A percentile compares a stretch with the other conserved stretches of the same genome.
Conservation (phyloP, 768 basidiomycete genomes). For the Xerocomellus dryophilus region DNA sequence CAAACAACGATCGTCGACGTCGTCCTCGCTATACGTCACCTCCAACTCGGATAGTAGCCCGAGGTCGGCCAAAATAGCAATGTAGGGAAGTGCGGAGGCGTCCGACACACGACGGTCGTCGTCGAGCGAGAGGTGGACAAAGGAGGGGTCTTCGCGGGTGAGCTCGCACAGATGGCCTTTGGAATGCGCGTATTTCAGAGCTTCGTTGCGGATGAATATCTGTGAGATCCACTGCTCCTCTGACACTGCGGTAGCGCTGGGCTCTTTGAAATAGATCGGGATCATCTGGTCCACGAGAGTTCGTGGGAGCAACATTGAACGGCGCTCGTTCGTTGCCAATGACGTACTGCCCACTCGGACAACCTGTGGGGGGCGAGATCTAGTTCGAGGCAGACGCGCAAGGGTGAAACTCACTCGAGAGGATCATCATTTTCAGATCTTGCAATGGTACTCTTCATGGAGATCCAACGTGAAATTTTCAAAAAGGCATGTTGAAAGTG, state of each 20-base stretch:
- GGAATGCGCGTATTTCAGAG: background rate
- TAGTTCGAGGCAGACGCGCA: background rate
- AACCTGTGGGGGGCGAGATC: background rate
- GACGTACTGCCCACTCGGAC: background rate
- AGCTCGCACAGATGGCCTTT: background rate
- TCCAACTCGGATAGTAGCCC: background rate
- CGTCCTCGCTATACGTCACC: background rate
- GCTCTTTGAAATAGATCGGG: slow-evolving; percentile 6
- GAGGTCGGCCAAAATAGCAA: background rate
- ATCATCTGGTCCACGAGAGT: slow-evolving; percentile 5
- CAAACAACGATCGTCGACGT: background rate
- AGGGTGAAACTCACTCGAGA: background rate
- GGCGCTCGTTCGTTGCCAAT: background rate
- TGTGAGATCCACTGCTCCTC: background rate
- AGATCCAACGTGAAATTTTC: slow-evolving; percentile 2
- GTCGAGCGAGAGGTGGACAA: background rate
- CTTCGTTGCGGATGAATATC: slow-evolving; percentile 6
- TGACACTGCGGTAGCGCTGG: background rate
- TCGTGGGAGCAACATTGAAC: background rate
- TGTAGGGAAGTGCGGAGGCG: background rate
- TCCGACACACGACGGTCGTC: background rate
- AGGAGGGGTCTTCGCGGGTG: background rate
- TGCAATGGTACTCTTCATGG: slow-evolving; percentile 1
- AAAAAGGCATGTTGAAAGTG: slow-evolving; percentile 3
- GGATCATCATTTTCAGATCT: background rate